Evolutionary conservation across 805 yeast genomes (phyloP).

Genomic region (Monosporozyma aquatica): DNA sequence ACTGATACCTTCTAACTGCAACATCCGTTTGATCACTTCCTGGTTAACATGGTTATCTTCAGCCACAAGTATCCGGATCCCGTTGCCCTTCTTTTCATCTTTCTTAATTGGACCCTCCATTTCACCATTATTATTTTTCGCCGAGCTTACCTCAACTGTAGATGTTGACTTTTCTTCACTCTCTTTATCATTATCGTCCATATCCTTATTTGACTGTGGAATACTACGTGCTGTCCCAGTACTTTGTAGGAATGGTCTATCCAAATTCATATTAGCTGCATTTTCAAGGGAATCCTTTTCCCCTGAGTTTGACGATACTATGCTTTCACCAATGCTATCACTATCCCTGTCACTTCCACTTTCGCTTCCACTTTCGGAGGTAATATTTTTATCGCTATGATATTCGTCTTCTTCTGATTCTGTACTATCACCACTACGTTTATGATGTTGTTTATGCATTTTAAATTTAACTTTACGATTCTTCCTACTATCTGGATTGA

Average conservation of each 20-base stretch:
- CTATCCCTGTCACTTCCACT: no score
- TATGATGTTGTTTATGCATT: constrained; percentile 15
- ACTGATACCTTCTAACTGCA: constrained; percentile 68
- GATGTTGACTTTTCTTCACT: neutral
- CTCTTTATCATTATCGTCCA: neutral
- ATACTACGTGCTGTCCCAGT: constrained; percentile 34
- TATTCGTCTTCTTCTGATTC: constrained; percentile 1
- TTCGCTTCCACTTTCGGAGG: no score
- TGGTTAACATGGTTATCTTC: constrained; percentile 93
- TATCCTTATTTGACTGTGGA: neutral
- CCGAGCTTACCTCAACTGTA: constrained; percentile 10
- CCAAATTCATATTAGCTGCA: constrained; percentile 16
- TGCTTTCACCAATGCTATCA: constrained; percentile 1
- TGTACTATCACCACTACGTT: constrained; percentile 11
- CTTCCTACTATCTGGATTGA: constrained; percentile 45
- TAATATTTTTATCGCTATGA: neutral
- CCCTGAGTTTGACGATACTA: neutral
- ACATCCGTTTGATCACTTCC: constrained; percentile 85
- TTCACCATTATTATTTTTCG: constrained; percentile 1
- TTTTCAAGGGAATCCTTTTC: constrained; percentile 6
- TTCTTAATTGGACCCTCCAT: neutral
- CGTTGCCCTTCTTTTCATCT: constrained; percentile 15
- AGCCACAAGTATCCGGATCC: constrained; percentile 59
- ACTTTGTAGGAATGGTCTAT: constrained; percentile 31
- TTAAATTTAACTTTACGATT: constrained; percentile 38